Evolutionary conservation across 192 early-diverging fungal species (phyloP), one percentile per base, ranked within the genome.

Genomic region (Backusella liffmaniae): DNA sequence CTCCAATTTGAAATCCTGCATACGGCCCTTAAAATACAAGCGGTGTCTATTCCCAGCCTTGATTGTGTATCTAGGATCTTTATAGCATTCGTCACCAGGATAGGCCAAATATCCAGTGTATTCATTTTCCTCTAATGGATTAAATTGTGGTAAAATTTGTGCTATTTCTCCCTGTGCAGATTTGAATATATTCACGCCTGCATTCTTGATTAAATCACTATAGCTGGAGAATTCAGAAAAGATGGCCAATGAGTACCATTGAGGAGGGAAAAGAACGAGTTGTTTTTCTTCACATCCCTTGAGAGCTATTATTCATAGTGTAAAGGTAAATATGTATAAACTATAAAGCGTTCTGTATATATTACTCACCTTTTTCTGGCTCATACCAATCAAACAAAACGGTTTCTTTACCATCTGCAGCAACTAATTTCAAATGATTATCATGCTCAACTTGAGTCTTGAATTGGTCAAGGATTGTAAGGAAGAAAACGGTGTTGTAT

Each of bases 401-500:
- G 0, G 90, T 87, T 76, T 96, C 94, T 49, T 78, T 73, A 1
- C 92, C 85, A 83, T 90, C 89, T 23, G 86, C 78, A n/a, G 84
- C 62, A 35, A 79, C 53, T 8, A 76, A 30, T 71, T 36, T 77
- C 68, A 42, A 80, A 73, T 59, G 79, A 75, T 39, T 76, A 2
- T 76, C 67, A 16, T 70, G 41, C 13, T 66, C 67, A 7, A 35
- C 78, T 12, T 81, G 39, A 6, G 82, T 77, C 3, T 35, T 18
- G 44, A 44, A 23, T 67, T 89, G 76, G 16, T 80, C 79, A 10
- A 93, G 39, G 7, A 89, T 80, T 0, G 92, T 87, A 29, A 93
- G 74, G 71, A 86, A 93, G 70, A 93, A 93, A 10, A 84, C 86
- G n/a, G 91, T 91, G 56, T 89, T 84, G 76, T 88, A 93, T 13